Percentiles rank a stretch among this genome's conserved stretches.
phyloP scores from a whole-genome alignment of 257 asterid species.

The Nicotiana otophora region DNA sequence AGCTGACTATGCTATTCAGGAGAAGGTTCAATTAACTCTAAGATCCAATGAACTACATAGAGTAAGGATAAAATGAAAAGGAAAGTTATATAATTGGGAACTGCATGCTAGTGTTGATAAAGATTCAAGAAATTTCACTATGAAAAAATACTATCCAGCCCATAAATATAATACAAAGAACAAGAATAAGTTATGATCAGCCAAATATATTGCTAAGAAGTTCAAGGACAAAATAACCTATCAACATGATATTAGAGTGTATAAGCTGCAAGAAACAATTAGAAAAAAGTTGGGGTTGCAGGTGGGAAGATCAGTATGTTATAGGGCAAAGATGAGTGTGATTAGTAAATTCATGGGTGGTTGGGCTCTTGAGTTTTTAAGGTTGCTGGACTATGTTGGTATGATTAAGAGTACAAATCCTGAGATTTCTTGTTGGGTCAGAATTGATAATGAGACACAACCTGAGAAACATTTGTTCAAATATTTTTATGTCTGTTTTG shows the following conservation, averaged over 20 bases:
- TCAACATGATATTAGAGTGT: too few relatives aligned
- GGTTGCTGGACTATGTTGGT: neutral
- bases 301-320: neutral
- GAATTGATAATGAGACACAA: neutral
- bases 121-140: neutral
- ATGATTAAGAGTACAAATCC: neutral
- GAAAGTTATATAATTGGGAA: neutral
- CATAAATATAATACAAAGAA: too few relatives aligned
- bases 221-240: too few relatives aligned
- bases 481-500: neutral
- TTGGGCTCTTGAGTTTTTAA: too few relatives aligned
- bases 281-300: too few relatives aligned
- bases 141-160: too few relatives aligned
- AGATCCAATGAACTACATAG: neutral
- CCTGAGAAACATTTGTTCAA: neutral
- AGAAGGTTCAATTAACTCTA: neutral
- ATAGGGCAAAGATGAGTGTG: neutral
- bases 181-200: neutral
- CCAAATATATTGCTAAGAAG: neutral
- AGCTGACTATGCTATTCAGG: neutral
- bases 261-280: neutral
- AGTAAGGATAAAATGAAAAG: neutral
- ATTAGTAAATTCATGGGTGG: neutral
- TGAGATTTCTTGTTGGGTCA: neutral
- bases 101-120: neutral